Evolutionary conservation across 1,139 yeast genomes (phyloP), one percentile per base, ranked within the genome.

Genomic region (Diutina siamensis): DNA sequence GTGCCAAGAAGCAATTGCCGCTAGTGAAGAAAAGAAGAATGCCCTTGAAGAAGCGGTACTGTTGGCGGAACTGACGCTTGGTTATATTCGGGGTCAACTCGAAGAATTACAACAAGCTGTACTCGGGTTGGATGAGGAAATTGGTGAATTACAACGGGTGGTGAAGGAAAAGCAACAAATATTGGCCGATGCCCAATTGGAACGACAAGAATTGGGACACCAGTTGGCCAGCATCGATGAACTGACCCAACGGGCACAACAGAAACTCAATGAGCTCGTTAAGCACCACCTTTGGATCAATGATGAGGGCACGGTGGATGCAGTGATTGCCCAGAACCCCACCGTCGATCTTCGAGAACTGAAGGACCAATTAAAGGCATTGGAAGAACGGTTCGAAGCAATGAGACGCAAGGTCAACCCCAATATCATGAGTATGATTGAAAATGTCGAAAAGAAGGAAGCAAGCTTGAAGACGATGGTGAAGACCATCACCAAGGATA

Each of bases 381-480:
- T 87, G 51, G 68, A 74, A 41, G 86, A 77, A 28, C 74, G 80
- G 50, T 80, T 80, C 56, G 75, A 77, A 50, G 78, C 78, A n/a
- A 80, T 89, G 84, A 83, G 78, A 64, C 72, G 89, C 49, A 84
- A 81, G 53, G 95, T 92, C 28, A 89, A 89, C 57, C 75, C 85
- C 12, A 84, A 88, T 57, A 92, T 92, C 51, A 86, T 89, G 89
- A 80, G 82, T 55, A 85, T 88, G 87, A 87, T 94, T 53, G 97
- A 89, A 56, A 85, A 83, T 52, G 95, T 88, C 19, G 97, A 89
- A 59, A 85, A 83, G 70, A 87, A 88, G 58, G 97, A 89, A 59
- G 63, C 72, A 2, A 73, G 92, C 8, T 71, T 94, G 55, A 81
- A 78, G 54, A 75, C 77, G 8, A 88, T 87, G 89, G 83, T 94